Percentiles rank a stretch among this genome's conserved stretches.
These are phyloP conservation scores for Cymbopogon citratus DNA, from an alignment of 176 grass and related monocot species.

Conservation along the genomic window DNA sequence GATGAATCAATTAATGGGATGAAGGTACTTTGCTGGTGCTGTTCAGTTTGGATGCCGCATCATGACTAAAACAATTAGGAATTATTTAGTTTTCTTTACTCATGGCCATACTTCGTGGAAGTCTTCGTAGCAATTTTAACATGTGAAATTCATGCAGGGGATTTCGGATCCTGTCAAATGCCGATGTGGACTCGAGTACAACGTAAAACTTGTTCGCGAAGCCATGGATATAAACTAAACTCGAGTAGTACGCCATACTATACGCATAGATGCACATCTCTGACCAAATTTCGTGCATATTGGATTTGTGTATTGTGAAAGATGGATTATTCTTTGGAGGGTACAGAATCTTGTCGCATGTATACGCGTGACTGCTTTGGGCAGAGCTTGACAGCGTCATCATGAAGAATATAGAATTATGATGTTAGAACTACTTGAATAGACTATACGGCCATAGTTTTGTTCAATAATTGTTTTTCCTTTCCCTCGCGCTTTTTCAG, in stretches of 20 bases:
- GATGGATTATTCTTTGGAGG: not conserved
- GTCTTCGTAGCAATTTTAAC: not conserved
- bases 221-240: constrained; percentile 35
- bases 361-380: not conserved
- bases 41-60: constrained; percentile 8
- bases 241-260: not conserved
- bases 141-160: constrained; percentile 38
- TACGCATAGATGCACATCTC: not conserved
- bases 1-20: constrained; percentile 51
- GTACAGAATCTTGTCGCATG: not conserved
- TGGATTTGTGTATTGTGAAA: not conserved
- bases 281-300: not conserved
- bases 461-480: not conserved
- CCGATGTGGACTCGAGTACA: constrained; percentile 63
- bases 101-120: not conserved
- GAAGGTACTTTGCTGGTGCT: constrained; percentile 47
- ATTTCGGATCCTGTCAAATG: constrained; percentile 55
- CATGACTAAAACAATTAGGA: not conserved
- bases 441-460: not conserved
- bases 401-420: not conserved
- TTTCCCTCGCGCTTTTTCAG: no score
- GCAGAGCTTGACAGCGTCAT: not conserved
- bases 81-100: not conserved
- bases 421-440: not conserved
- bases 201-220: constrained; percentile 42